Conservation (phyloP, 768 basidiomycete species). For the Gyrodon lividus region DNA sequence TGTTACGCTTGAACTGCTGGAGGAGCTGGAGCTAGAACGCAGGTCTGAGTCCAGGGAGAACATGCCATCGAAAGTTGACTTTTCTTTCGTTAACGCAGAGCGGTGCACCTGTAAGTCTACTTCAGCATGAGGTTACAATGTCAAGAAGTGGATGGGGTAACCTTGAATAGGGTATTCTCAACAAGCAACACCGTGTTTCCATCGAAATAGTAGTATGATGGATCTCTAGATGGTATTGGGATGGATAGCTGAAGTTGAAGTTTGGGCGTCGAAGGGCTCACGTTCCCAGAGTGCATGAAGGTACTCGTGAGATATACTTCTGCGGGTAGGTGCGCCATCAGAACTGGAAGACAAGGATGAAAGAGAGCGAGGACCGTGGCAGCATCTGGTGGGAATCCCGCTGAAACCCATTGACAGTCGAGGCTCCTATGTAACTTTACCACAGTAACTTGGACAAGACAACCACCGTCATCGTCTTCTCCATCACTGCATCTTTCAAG, state of each 20-base stretch:
- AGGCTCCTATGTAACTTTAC: too few species aligned
- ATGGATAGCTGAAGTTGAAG: slow-evolving; percentile 33
- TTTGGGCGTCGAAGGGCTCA: slow-evolving; percentile 34
- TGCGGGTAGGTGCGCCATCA: slow-evolving; percentile 31
- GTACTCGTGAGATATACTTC: slow-evolving; percentile 32
- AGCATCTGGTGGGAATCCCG: slow-evolving; percentile 19
- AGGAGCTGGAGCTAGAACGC: slow-evolving; percentile 22
- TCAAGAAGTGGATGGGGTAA: slow-evolving; percentile 20
- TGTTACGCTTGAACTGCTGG: slow-evolving; percentile 24
- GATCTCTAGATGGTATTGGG: slow-evolving; percentile 36
- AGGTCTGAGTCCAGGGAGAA: slow-evolving; percentile 41
- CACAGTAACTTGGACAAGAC: too few species aligned
- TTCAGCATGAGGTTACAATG: slow-evolving; percentile 21
- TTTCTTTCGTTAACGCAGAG: slow-evolving; percentile 43
- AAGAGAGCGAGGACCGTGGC: slow-evolving; percentile 6
- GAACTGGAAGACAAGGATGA: slow-evolving; percentile 9
- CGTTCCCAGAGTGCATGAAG: slow-evolving; percentile 33
- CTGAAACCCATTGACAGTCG: too few species aligned
- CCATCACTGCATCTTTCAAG: too few species aligned
- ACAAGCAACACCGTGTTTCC: slow-evolving; percentile 45
- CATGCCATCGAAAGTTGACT: slow-evolving; percentile 47
- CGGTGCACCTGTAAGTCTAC: slow-evolving; percentile 36
- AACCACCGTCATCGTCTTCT: too few species aligned
- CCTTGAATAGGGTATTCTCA: slow-evolving; percentile 49
- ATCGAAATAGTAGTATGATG: slow-evolving; percentile 39